Evolutionary conservation across 1,284 basidiomycete genomes (phyloP), one percentile per base, ranked within the genome.

Genomic region (Vanrija humicola): DNA sequence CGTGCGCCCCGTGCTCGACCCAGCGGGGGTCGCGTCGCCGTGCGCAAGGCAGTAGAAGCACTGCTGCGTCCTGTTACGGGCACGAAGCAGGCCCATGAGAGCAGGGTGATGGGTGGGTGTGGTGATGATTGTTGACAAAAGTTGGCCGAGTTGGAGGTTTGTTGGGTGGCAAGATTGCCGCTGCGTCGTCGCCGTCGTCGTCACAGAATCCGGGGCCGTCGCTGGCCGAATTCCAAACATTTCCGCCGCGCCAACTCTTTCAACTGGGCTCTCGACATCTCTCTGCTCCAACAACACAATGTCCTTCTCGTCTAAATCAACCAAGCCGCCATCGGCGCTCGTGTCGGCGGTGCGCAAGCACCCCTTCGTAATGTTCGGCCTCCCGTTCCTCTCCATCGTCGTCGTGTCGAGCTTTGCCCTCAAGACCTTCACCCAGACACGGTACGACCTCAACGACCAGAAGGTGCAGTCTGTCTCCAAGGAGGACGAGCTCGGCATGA

Each of bases 331-430:
- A 23, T 52, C 58, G 51, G 54, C 60, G 12, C 48, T 68, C 46
- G 48, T 69, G 38, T 55, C 58, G 9, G 44, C 63, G 6, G 58
- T 78, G 46, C 75, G 79, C 16, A 64, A 67, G 9, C 73, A 66
- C 16, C 81, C 81, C 8, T 79, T 82, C 64, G 63, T 79, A 18
- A 65, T 76, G 50, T 97, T 97, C 64, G 94, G 94, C 7, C 75
- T 94, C 2, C 91, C 94, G 0, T 97, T 98, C 76, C 62, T 96
- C 19, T 72, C 86, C 55, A 80, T 94, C 67, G 88, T 97, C 71
- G 90, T 97, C 59, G 85, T 82, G 8, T 86, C 89, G 15, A 91
- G 88, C n/a, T 97, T 88, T 69, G 91, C 84, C 2, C 79, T 98
- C 48, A 83, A 86, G 42, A 80, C 82, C 4, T 85, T 98, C 70